Evolutionary conservation across 2,329 filamentous ascomycete genomes (phyloP), one percentile per base, ranked within the genome.

Genomic region (Trichoderma endophyticum): DNA sequence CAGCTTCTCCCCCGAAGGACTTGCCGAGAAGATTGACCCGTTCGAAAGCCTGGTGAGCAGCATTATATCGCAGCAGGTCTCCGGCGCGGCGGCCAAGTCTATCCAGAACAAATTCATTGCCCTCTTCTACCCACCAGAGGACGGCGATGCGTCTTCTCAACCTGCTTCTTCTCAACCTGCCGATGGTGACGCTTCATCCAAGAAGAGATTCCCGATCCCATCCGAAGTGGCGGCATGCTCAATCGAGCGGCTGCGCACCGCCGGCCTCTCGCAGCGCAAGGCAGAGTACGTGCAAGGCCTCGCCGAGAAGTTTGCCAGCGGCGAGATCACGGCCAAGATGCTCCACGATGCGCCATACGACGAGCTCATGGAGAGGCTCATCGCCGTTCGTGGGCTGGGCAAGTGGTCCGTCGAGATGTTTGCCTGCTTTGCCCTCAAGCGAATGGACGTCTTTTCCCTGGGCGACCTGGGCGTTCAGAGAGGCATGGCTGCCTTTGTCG

Each of bases 401-500:
- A 87, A 87, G 69, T 98, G 96, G 96, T 95, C 91, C 62, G 94
- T 97, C 15, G 95, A 98, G 84, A 98, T 99, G 96, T 99, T 99
- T 85, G 93, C 95, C 64, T 94, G 93, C 81, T 98, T 99, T 82
- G 93, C 90, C n/a, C 85, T 99, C 54, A 98, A 98, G 86, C 87
- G 95, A 14, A 92, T 94, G 86, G 95, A 99, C 82, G 93, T 99
- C 26, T 97, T 98, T 80, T 94, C 92, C 26, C 91, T 93, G 1
- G 95, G 96, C 1, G 95, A 99, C 82, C 83, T 99, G 73, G 96
- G 96, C 5, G 93, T 99, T 60, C 96, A 98, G 87, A 86, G 95
- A 77, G 96, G 96, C 11, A 97, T 98, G 91, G 96, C 96, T 1
- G 91, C 92, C 0, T 95, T 96, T 79, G 86, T 91, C 62, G 96